These are phyloP conservation scores for Porphyrellus cyaneotinctus DNA, from an alignment of 768 basidiomycete species.

Conservation along the genomic window DNA sequence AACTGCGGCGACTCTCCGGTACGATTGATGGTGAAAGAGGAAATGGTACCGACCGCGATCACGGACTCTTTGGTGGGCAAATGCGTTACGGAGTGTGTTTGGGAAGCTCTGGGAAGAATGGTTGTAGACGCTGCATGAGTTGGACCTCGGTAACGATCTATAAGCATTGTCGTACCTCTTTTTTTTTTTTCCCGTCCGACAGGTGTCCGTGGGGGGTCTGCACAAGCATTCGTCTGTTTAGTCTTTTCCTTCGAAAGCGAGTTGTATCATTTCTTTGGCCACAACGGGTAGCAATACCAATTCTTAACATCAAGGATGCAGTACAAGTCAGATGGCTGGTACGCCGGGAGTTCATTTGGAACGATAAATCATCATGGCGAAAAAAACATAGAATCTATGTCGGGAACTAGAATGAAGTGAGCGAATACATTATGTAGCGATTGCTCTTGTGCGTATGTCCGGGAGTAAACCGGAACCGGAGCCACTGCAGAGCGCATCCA, in stretches of 20 bases:
- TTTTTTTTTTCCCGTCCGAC: not conserved
- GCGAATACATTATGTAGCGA: no score
- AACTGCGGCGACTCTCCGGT: not conserved
- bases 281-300: conserved; percentile 4
- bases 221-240: not conserved
- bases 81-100: conserved; percentile 10
- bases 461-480: no score
- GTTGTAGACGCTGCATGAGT: conserved; percentile 15
- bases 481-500: no score
- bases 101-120: conserved; percentile 25
- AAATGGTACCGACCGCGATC: not conserved
- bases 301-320: not conserved
- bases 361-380: no score
- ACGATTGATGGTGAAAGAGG: not conserved
- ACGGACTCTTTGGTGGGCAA: not conserved
- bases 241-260: not conserved
- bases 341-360: no score
- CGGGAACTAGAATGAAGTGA: no score
- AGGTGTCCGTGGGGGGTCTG: not conserved
- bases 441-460: no score
- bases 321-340: no score
- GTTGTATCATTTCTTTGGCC: not conserved
- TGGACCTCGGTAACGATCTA: not conserved
- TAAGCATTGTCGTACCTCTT: not conserved
- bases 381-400: no score